phyloP scores from a whole-genome alignment of 2,329 filamentous ascomycete species.

The Calonectria pseudoturangicola region DNA sequence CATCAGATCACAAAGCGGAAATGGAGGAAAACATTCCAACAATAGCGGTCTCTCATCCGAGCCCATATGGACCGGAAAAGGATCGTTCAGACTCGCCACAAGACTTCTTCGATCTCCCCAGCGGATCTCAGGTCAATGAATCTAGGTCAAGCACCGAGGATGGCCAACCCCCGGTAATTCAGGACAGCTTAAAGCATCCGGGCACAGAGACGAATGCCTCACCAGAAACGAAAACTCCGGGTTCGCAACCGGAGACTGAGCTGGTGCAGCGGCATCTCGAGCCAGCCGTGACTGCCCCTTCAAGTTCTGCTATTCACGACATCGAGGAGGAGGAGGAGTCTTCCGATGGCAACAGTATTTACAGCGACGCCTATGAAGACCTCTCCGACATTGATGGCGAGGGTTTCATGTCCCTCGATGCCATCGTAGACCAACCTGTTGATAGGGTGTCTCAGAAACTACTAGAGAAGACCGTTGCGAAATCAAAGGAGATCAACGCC shows the following conservation, averaged over 20 bases:
- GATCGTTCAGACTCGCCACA: conserved; percentile 48
- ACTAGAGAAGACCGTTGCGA: conserved; percentile 50
- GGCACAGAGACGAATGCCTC: neutral
- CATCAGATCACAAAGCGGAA: conserved; percentile 35
- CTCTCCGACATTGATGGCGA: conserved; percentile 78
- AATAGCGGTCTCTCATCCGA: conserved; percentile 68
- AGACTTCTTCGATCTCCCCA: conserved; percentile 72
- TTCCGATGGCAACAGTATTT: conserved; percentile 75
- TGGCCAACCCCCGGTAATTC: conserved; percentile 24
- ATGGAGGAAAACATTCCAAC: conserved; percentile 59
- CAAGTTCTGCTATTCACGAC: conserved; percentile 57
- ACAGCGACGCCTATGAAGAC: conserved; percentile 87
- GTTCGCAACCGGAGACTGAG: neutral
- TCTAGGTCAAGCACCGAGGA: conserved; percentile 32
- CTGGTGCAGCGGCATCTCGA: conserved; percentile 37
- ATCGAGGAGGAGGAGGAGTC: conserved; percentile 65
- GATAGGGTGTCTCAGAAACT: conserved; percentile 49
- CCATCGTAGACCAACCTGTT: conserved; percentile 78
- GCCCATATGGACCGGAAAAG: conserved; percentile 57
- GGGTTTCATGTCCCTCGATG: conserved; percentile 84
- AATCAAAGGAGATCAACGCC: conserved; percentile 42
- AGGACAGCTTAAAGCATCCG: conserved; percentile 24
- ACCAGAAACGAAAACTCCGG: no score
- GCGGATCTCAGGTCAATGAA: conserved; percentile 72
- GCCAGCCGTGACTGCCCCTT: conserved; percentile 37